Evolutionary conservation across 192 early-diverging fungal genomes (phyloP).

Genomic region (Coemansia sp.): DNA sequence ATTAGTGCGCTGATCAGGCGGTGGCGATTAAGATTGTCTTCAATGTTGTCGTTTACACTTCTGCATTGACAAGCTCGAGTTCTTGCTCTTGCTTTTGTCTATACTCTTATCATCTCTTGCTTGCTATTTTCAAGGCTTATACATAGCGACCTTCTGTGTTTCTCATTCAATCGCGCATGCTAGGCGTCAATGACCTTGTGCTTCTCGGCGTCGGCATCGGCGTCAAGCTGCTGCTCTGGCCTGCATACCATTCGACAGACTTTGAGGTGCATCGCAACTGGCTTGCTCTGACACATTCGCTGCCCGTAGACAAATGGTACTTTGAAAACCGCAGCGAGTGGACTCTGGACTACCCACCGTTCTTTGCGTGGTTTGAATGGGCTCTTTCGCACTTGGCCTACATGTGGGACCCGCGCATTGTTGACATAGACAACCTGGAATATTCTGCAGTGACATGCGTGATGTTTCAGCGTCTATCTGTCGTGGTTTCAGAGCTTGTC

Average conservation of each 20-base stretch:
- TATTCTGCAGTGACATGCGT: slow-evolving; percentile 71
- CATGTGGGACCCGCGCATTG: slow-evolving; percentile 72
- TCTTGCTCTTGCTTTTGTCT: neutral
- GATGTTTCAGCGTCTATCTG: slow-evolving; percentile 81
- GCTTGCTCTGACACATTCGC: slow-evolving; percentile 87
- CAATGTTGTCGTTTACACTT: neutral
- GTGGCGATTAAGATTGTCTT: no score
- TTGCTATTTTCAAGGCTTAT: no score
- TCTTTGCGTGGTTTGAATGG: slow-evolving; percentile 97
- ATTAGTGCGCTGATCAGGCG: no score
- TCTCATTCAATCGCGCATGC: slow-evolving; percentile 13
- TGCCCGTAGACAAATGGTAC: slow-evolving; percentile 87
- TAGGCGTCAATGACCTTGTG: slow-evolving; percentile 21
- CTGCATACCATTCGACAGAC: slow-evolving; percentile 90
- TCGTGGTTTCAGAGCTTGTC: slow-evolving; percentile 80
- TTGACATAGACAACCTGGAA: slow-evolving; percentile 67
- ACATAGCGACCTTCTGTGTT: neutral
- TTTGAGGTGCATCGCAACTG: slow-evolving; percentile 99
- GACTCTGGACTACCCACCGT: slow-evolving; percentile 97
- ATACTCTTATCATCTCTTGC: neutral
- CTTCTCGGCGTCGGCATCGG: slow-evolving; percentile 37
- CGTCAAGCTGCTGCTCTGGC: slow-evolving; percentile 69
- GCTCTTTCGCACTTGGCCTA: slow-evolving; percentile 60
- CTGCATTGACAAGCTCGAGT: neutral
- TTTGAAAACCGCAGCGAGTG: slow-evolving; percentile 82